These are phyloP conservation scores for Phlebopus sp. DNA, from an alignment of 1,284 basidiomycete genomes.

Conservation along the genomic window DNA sequence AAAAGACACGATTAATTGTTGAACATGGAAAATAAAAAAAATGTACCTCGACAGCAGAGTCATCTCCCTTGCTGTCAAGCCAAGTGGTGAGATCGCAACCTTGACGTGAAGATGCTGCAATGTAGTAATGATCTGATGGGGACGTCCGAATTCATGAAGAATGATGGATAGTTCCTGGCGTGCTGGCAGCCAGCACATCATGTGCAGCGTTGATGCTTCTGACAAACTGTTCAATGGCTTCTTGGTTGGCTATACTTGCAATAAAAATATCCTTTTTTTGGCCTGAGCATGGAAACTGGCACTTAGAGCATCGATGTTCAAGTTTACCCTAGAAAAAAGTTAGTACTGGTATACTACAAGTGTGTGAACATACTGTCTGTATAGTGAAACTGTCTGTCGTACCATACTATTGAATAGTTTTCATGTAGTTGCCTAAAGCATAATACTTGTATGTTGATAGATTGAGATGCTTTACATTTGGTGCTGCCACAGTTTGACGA, in stretches of 20 bases:
- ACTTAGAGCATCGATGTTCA: constrained; percentile 7
- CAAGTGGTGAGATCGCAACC: not conserved
- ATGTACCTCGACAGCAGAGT: not conserved
- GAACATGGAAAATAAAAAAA: not conserved
- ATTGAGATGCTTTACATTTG: constrained; percentile 17
- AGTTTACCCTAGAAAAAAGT: constrained; percentile 13
- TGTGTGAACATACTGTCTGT: constrained; percentile 25
- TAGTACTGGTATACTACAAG: not conserved
- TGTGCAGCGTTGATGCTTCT: not conserved
- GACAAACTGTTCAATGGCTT: constrained; percentile 8
- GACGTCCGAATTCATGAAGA: not conserved
- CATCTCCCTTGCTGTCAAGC: not conserved
- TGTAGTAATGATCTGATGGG: constrained; percentile 7
- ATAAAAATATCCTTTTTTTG: constrained; percentile 9
- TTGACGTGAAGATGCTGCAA: not conserved
- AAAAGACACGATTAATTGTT: not conserved
- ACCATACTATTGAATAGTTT: constrained; percentile 25
- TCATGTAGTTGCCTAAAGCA: constrained; percentile 28
- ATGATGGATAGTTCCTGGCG: not conserved
- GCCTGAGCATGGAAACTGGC: not conserved
- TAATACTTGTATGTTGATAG: constrained; percentile 32
- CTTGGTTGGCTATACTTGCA: constrained; percentile 6
- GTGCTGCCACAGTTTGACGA: not conserved
- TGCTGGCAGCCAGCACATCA: not conserved
- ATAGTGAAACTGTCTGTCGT: too few relatives aligned